Evolutionary conservation across 768 basidiomycete genomes (phyloP).

Genomic region (Russula earlei): DNA sequence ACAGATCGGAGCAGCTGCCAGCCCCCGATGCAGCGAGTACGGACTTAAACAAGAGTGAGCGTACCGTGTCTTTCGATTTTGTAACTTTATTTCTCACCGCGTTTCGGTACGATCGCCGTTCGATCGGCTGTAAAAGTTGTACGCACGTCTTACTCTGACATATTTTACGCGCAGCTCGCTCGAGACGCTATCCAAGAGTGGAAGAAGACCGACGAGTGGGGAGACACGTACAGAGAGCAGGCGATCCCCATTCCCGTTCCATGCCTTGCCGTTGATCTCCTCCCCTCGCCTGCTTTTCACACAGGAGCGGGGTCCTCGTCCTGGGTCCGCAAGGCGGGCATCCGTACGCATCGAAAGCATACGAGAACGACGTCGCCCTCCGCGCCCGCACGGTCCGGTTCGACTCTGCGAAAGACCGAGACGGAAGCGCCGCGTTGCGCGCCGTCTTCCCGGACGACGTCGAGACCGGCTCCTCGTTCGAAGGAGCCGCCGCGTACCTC

Average conservation of each 20-base stretch:
- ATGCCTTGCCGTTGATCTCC: not conserved
- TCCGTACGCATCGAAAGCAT: slow-evolving; percentile 44
- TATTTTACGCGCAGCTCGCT: slow-evolving; percentile 60
- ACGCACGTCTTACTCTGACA: slow-evolving; percentile 61
- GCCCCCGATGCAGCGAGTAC: slow-evolving; percentile 74
- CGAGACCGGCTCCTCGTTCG: slow-evolving; percentile 28
- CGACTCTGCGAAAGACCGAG: slow-evolving; percentile 26
- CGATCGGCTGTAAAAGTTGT: slow-evolving; percentile 42
- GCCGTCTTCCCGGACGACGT: slow-evolving; percentile 39
- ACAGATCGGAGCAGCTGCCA: slow-evolving; percentile 58
- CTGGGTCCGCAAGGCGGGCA: slow-evolving; percentile 32
- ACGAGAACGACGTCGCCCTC: slow-evolving; percentile 50
- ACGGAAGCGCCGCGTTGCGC: slow-evolving; percentile 29
- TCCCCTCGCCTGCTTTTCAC: not conserved
- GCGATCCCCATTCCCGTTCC: not conserved
- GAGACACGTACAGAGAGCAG: slow-evolving; percentile 76
- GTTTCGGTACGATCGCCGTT: too few relatives aligned
- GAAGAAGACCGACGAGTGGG: slow-evolving; percentile 57
- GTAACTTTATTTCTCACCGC: too few relatives aligned
- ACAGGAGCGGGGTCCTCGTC: slow-evolving; percentile 61
- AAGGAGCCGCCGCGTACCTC: slow-evolving; percentile 44
- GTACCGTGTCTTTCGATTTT: not conserved
- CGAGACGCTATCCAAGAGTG: slow-evolving; percentile 69
- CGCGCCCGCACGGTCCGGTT: slow-evolving; percentile 44
- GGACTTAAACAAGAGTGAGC: slow-evolving; percentile 38